These are phyloP conservation scores for Cyclotella distinguenda DNA, from an alignment of 108 stramenopile genomes.

Conservation along the genomic window DNA sequence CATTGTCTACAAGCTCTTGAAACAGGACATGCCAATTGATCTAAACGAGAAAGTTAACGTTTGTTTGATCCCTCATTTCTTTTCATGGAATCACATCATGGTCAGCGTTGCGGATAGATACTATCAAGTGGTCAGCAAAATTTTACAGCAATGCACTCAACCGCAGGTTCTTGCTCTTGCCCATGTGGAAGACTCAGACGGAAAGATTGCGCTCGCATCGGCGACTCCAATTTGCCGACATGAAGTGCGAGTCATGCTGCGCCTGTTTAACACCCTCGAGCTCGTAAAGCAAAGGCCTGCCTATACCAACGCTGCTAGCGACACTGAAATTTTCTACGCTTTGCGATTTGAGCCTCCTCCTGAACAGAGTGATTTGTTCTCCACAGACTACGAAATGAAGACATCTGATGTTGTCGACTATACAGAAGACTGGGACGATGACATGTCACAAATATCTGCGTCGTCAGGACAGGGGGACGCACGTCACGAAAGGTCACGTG, in stretches of 20 bases:
- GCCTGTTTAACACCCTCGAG: conserved; percentile 91
- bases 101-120: conserved; percentile 78
- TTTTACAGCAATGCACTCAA: conserved; percentile 84
- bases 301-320: conserved; percentile 82
- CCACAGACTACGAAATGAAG: conserved; percentile 71
- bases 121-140: conserved; percentile 85
- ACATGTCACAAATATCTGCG: conserved; percentile 65
- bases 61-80: conserved; percentile 80
- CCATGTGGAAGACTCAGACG: conserved; percentile 83
- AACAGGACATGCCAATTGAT: conserved; percentile 85
- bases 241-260: conserved; percentile 86
- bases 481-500: conserved; percentile 45
- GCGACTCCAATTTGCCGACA: conserved; percentile 89
- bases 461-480: conserved; percentile 54
- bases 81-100: conserved; percentile 90
- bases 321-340: conserved; percentile 90
- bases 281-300: conserved; percentile 90
- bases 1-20: conserved; percentile 84
- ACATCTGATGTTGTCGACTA: conserved; percentile 62
- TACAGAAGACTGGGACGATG: conserved; percentile 86
- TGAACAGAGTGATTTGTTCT: conserved; percentile 65
- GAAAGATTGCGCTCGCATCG: conserved; percentile 79
- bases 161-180: conserved; percentile 89
- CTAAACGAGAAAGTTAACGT: conserved; percentile 84
- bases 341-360: conserved; percentile 84